phyloP scores from a whole-genome alignment of 192 early-diverging fungal species.

The Paraglomus occultum region DNA sequence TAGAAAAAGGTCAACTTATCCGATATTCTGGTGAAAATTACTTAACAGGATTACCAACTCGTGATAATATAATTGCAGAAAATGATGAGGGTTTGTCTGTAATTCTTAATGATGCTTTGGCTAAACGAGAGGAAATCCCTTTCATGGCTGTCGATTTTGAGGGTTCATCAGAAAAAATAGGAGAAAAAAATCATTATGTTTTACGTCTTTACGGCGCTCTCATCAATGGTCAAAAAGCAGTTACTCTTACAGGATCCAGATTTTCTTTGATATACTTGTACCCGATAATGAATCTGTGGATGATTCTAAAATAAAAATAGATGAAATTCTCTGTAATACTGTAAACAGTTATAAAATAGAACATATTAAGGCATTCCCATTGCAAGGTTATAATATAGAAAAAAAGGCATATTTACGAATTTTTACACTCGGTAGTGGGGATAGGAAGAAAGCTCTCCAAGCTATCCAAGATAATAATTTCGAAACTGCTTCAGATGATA shows the following conservation, averaged over 20 bases:
- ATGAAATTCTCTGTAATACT: background rate
- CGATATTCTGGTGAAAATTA: background rate
- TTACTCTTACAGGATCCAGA: conserved; percentile 8
- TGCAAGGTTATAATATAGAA: conserved; percentile 15
- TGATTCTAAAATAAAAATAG: conserved; percentile 2
- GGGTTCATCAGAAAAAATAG: conserved; percentile 5
- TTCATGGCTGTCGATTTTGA: conserved; percentile 3
- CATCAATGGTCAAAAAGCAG: background rate
- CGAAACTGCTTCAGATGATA: conserved; percentile 20
- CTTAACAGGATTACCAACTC: background rate
- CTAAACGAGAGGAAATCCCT: conserved; percentile 13
- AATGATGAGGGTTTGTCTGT: background rate
- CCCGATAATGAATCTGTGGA: background rate
- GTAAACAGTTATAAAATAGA: background rate
- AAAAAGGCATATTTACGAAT: conserved; percentile 17
- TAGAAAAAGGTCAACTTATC: background rate
- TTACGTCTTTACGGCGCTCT: conserved; percentile 5
- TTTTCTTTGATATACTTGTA: conserved; percentile 10
- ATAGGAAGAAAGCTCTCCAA: conserved; percentile 11
- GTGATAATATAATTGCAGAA: conserved; percentile 9
- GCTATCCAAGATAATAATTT: conserved; percentile 9
- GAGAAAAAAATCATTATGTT: background rate
- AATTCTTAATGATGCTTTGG: conserved; percentile 6
- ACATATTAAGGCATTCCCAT: conserved; percentile 1
- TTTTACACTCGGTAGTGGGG: background rate